Conservation (phyloP, 768 basidiomycete species). For the Tylopilus rubrobrunneus region DNA sequence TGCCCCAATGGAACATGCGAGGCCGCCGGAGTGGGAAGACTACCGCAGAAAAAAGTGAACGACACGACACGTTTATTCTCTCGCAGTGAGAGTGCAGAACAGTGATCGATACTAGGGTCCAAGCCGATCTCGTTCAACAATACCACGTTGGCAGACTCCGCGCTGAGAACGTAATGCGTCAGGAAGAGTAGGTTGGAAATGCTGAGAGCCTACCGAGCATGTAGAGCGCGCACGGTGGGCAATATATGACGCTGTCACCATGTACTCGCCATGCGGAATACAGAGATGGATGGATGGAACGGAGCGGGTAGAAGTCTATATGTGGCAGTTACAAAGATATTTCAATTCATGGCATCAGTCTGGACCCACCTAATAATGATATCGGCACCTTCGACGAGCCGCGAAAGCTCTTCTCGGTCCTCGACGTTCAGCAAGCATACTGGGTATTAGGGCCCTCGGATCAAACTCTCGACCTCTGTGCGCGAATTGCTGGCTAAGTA, state of each 20-base stretch:
- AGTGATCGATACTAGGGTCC: conserved; percentile 88
- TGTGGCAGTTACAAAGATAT: background rate
- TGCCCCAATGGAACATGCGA: conserved; percentile 71
- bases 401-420: conserved; percentile 41
- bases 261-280: conserved; percentile 62
- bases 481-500: conserved; percentile 68
- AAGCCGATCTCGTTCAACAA: conserved; percentile 88
- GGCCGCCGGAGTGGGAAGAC: conserved; percentile 72
- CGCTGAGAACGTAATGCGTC: conserved; percentile 37
- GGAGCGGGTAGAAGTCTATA: conserved; percentile 73
- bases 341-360: background rate
- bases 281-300: conserved; percentile 70
- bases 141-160: conserved; percentile 57
- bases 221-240: conserved; percentile 63
- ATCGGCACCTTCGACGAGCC: conserved; percentile 62
- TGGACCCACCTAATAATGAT: conserved; percentile 74
- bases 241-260: conserved; percentile 94
- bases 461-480: conserved; percentile 50
- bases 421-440: conserved; percentile 54
- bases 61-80: conserved; percentile 57
- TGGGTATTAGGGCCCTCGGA: conserved; percentile 47
- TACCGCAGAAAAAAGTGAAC: conserved; percentile 91
- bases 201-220: conserved; percentile 46
- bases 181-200: background rate
- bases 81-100: conserved; percentile 70